Conservation (phyloP, 371 early-diverging fungal genomes). For the Lichtheimia corymbifera region DNA sequence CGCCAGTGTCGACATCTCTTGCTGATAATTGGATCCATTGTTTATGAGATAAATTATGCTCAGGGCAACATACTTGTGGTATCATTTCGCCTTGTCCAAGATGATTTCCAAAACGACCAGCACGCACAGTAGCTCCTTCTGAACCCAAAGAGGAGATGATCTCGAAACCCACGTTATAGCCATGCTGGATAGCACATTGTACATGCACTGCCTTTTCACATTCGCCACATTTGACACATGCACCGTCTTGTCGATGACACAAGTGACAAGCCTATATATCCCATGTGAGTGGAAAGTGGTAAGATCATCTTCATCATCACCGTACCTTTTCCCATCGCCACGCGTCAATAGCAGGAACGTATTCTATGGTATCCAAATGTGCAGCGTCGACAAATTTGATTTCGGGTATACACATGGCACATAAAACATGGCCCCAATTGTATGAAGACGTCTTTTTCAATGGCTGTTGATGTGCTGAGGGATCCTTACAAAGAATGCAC, state of each 20-base stretch:
- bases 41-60: background rate
- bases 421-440: conserved; percentile 93
- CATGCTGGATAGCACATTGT: conserved; percentile 48
- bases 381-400: conserved; percentile 63
- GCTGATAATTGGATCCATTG: too few relatives aligned
- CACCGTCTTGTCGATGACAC: conserved; percentile 46
- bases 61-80: conserved; percentile 2
- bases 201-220: conserved; percentile 44
- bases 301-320: background rate
- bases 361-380: conserved; percentile 77
- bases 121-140: too few relatives aligned
- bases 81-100: conserved; percentile 1
- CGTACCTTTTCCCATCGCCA: conserved; percentile 56
- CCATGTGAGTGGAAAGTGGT: too few relatives aligned
- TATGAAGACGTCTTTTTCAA: conserved; percentile 89
- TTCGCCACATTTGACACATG: conserved; percentile 42
- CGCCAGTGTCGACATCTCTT: too few relatives aligned
- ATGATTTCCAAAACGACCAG: background rate
- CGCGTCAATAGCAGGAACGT: conserved; percentile 63
- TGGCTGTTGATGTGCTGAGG: conserved; percentile 47
- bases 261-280: conserved; percentile 30
- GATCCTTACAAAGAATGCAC: conserved; percentile 61
- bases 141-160: conserved; percentile 9
- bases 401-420: conserved; percentile 88
- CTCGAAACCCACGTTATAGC: conserved; percentile 48